These are phyloP conservation scores for Heliamphora pulchella DNA, from an alignment of 179 eudicot genomes.

Conservation along the genomic window DNA sequence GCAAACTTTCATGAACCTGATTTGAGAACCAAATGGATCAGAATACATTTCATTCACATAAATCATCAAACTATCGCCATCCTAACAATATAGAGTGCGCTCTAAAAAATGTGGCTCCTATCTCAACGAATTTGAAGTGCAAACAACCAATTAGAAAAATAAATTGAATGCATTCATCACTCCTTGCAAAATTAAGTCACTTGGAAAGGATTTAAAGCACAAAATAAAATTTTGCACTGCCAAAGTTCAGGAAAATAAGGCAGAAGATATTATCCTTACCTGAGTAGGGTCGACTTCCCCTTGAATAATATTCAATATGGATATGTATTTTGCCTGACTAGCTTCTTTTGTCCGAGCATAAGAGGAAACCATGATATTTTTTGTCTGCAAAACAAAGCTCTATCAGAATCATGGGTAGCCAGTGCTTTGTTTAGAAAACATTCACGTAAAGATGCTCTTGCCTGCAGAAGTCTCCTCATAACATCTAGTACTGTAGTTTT, in stretches of 20 bases:
- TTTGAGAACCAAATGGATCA: constrained; percentile 16
- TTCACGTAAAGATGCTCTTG: constrained; percentile 24
- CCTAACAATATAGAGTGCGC: background rate
- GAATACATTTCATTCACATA: constrained; percentile 4
- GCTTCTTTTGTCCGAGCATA: constrained; percentile 97
- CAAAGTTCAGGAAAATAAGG: background rate
- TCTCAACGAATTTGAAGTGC: background rate
- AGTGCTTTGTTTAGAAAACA: constrained; percentile 6
- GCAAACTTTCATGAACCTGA: constrained; percentile 96
- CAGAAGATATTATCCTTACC: constrained; percentile 33
- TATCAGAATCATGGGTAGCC: constrained; percentile 22
- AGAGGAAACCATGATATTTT: constrained; percentile 97
- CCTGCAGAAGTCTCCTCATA: constrained; percentile 99
- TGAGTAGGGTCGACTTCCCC: constrained; percentile 99
- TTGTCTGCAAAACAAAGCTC: constrained; percentile 56
- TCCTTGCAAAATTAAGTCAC: background rate
- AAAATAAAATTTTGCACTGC: background rate
- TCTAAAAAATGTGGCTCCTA: background rate
- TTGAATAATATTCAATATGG: constrained; percentile 90
- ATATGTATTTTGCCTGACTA: constrained; percentile 95
- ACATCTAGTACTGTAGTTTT: constrained; percentile 96
- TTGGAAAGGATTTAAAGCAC: background rate
- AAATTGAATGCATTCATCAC: background rate
- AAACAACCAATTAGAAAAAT: background rate
- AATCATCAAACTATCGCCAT: background rate